A percentile compares a stretch with the other conserved stretches of the same genome.
Evolutionary conservation across 306 rosid species (phyloP).

Genomic region (Inga laurina): DNA sequence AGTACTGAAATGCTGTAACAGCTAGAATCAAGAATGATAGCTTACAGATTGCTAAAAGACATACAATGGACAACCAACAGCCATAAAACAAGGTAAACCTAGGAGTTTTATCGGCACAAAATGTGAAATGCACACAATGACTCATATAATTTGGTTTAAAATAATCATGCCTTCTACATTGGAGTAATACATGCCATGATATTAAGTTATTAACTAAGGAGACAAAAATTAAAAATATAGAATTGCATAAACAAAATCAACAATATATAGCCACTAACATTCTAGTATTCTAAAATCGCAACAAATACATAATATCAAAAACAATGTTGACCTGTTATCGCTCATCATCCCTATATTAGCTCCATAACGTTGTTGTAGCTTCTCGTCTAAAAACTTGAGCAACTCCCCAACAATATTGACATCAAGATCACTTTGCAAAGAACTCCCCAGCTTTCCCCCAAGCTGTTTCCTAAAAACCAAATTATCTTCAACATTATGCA

Average conservation of each 20-base stretch:
- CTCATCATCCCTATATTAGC: no score
- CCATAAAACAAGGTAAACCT: conserved; percentile 5
- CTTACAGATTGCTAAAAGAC: conserved; percentile 24
- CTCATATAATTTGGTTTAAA: no score
- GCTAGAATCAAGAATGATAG: conserved; percentile 36
- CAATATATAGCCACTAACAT: conserved; percentile 11
- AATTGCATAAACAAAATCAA: neutral
- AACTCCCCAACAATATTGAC: conserved; percentile 81
- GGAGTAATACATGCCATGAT: no score
- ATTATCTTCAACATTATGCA: conserved; percentile 25
- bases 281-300: conserved; percentile 19
- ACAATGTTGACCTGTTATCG: no score
- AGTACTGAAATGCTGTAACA: conserved; percentile 58
- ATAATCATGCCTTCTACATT: no score
- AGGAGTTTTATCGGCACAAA: neutral
- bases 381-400: conserved; percentile 80
- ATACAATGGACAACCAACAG: conserved; percentile 14
- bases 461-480: conserved; percentile 84
- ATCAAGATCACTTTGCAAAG: conserved; percentile 80
- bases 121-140: no score
- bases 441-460: conserved; percentile 95
- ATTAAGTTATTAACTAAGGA: no score
- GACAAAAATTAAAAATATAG: no score
- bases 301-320: conserved; percentile 17
- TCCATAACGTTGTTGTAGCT: conserved; percentile 83